phyloP scores from a whole-genome alignment of 2,329 filamentous ascomycete species.

The Diaporthe amygdali region DNA sequence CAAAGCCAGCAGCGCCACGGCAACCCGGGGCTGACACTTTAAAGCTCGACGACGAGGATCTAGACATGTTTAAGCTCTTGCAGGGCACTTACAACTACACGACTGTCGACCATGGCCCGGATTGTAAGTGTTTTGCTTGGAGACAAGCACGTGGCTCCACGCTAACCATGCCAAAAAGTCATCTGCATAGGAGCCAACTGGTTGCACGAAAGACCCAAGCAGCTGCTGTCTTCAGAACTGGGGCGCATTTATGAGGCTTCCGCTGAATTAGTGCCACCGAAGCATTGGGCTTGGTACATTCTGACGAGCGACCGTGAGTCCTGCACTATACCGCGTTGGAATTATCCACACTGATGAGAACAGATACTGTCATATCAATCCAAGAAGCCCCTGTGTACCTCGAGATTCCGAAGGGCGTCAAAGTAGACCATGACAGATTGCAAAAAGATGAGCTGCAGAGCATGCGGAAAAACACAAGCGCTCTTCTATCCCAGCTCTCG shows the following conservation, averaged over 20 bases:
- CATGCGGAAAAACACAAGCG: constrained; percentile 45
- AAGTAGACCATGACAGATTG: constrained; percentile 30
- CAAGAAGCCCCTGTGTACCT: constrained; percentile 58
- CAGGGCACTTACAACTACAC: constrained; percentile 79
- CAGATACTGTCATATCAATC: constrained; percentile 72
- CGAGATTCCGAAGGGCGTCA: constrained; percentile 33
- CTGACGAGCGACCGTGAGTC: constrained; percentile 66
- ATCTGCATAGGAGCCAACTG: constrained; percentile 76
- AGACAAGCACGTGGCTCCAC: background rate
- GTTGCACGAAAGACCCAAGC: constrained; percentile 48
- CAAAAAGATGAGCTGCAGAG: constrained; percentile 35
- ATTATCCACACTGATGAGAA: constrained; percentile 27
- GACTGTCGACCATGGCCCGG: constrained; percentile 71
- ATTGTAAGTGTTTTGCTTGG: constrained; percentile 52
- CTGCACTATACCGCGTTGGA: background rate
- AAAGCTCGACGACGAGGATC: constrained; percentile 29
- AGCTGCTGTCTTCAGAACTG: background rate
- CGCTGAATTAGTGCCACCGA: constrained; percentile 41
- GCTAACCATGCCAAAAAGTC: constrained; percentile 44
- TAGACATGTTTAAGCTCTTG: constrained; percentile 57
- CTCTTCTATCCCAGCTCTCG: constrained; percentile 45
- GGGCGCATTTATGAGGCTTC: constrained; percentile 1
- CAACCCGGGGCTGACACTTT: too few relatives aligned
- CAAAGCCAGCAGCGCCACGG: background rate
- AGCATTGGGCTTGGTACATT: constrained; percentile 73